A percentile compares a stretch with the other conserved stretches of the same genome.
Conservation (phyloP, 2,329 filamentous ascomycete species). For the Plectosphaerella plurivora region DNA sequence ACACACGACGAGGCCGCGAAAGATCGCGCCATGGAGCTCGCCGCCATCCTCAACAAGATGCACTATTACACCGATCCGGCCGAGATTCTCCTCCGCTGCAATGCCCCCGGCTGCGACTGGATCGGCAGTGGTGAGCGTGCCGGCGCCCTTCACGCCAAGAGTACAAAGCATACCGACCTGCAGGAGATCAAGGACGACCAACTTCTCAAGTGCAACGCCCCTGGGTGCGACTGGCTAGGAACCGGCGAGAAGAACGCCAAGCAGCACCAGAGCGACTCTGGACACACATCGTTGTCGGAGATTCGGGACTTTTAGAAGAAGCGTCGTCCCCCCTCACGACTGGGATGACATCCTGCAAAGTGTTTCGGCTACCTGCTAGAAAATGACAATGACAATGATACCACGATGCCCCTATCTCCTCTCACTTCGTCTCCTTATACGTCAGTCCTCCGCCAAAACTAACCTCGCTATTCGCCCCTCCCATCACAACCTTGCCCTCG, state of each 20-base stretch:
- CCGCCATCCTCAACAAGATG: constrained; percentile 58
- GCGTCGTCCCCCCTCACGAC: background rate
- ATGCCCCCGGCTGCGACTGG: constrained; percentile 58
- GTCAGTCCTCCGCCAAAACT: constrained; percentile 49
- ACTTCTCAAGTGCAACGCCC: constrained; percentile 66
- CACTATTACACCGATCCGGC: constrained; percentile 90
- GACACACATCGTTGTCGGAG: constrained; percentile 43
- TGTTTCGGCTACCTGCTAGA: no score
- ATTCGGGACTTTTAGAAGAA: constrained; percentile 26
- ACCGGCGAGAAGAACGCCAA: constrained; percentile 58
- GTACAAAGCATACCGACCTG: constrained; percentile 57
- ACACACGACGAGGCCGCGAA: constrained; percentile 62
- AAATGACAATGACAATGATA: constrained; percentile 13
- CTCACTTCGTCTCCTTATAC: constrained; percentile 28
- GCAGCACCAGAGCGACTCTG: constrained; percentile 55
- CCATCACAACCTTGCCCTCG: constrained; percentile 37
- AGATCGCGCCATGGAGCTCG: constrained; percentile 60
- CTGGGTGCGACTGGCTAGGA: constrained; percentile 59
- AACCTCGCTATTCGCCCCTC: constrained; percentile 40
- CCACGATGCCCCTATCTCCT: constrained; percentile 8
- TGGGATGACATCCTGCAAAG: background rate
- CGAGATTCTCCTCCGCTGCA: constrained; percentile 74
- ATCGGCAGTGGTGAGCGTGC: constrained; percentile 62
- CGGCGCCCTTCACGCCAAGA: constrained; percentile 56
- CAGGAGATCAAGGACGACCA: constrained; percentile 71